Evolutionary conservation across 208 protist genomes (phyloP), one percentile per base, ranked within the genome.

Genomic region (Angomonas ambiguus): DNA sequence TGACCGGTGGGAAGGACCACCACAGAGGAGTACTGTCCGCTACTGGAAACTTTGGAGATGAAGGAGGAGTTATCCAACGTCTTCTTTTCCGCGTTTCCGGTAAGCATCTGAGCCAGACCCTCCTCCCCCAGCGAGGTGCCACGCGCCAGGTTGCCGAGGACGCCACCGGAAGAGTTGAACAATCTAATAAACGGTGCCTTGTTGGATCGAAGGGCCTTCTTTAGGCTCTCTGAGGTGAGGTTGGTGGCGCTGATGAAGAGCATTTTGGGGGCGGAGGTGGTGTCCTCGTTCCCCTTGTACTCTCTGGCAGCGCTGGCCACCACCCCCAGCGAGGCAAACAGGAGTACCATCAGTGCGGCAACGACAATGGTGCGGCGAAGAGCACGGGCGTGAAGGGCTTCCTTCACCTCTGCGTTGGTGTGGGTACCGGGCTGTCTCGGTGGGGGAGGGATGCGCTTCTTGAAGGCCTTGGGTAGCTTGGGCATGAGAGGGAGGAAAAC

Each of bases 351-450:
- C n/a, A 88, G 64, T 10, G 80, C 77, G 25, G 80, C 69, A 30
- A 89, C 70, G 45, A 88, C 58, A 22, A 89, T 77, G 25, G 76
- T 84, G 62, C 87, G 74, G 31, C 77, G 84, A 56, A 79, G 56
- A 0, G 82, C 83, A 27, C 84, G 79, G 10, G 82, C 77, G 53
- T 87, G 77, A 30, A 91, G 77, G 13, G 81, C 74, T 66, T 85
- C 80, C 53, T 83, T 86, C 49, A 93, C 77, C 72, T 89, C 82
- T 10, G 71, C 65, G 58, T 88, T 88, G 6, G 74, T 87, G 77
- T 91, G 79, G 18, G 77, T 86, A 55, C 83, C 81, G 18, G 81
- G 83, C 61, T 79, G 69, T 45, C 69, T 71, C 20, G 78, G 76
- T 30, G 76, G 79, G 38, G 77, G 80, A 25, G 69, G 73, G 38